Percentiles rank a stretch among this genome's conserved stretches.
Conservation (phyloP, 106 monocot species). For the Iris macrosiphon region DNA sequence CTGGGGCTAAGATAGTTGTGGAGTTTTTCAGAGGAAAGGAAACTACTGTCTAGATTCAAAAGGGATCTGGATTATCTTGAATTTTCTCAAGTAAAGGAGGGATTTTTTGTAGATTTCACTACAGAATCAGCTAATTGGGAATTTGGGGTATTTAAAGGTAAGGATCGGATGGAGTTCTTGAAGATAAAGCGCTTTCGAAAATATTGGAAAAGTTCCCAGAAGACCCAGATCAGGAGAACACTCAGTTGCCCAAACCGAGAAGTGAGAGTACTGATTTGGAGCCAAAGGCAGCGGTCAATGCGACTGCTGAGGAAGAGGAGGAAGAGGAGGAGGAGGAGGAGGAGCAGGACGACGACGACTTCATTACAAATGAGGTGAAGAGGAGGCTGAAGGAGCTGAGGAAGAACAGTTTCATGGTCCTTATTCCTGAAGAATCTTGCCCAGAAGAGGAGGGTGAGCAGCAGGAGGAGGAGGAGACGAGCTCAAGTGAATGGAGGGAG, state of each 20-base stretch:
- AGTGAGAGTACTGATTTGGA: conserved; percentile 12
- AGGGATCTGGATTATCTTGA: too few species aligned
- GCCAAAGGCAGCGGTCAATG: conserved; percentile 4
- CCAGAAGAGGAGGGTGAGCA: conserved; percentile 46
- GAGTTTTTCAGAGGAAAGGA: too few species aligned
- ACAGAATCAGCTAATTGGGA: too few species aligned
- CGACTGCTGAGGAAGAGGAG: background rate
- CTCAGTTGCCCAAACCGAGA: background rate
- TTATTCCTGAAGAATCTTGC: conserved; percentile 78
- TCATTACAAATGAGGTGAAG: conserved; percentile 94
- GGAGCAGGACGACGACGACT: conserved; percentile 88
- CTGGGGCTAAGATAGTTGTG: too few species aligned
- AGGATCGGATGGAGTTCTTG: conserved; percentile 60
- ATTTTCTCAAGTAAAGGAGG: too few species aligned
- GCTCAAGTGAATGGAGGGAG: conserved; percentile 72
- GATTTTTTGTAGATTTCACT: background rate
- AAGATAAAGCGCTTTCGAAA: conserved; percentile 37
- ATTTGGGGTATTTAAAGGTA: background rate
- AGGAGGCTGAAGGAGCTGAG: conserved; percentile 87
- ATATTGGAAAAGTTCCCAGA: conserved; percentile 19
- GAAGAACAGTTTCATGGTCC: conserved; percentile 96
- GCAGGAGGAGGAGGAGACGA: conserved; percentile 53
- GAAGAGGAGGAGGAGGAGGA: conserved; percentile 21
- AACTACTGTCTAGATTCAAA: too few species aligned
- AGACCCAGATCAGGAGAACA: conserved; percentile 11